Evolutionary conservation across 305 asterid species (phyloP).

Genomic region (Galium porrigens): DNA sequence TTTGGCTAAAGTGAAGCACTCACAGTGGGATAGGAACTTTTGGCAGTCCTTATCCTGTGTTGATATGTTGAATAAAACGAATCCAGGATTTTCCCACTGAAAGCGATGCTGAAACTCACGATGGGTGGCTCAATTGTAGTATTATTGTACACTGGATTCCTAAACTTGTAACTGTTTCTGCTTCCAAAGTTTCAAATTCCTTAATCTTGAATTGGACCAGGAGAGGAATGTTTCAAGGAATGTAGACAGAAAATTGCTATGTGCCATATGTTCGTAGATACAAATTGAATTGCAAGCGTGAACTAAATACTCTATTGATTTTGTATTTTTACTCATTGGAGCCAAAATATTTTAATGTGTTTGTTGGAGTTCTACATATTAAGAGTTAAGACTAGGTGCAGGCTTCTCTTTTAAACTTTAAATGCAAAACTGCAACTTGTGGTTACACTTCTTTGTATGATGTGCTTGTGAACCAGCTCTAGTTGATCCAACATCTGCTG

Average conservation of each 20-base stretch:
- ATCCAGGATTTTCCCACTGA: neutral
- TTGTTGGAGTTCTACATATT: neutral
- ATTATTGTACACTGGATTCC: neutral
- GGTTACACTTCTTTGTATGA: neutral
- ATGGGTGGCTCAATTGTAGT: neutral
- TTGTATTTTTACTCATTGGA: neutral
- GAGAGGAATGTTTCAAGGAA: neutral
- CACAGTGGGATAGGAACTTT: neutral
- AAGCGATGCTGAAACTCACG: neutral
- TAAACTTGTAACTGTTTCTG: neutral
- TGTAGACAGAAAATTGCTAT: neutral
- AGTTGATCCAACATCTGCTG: neutral
- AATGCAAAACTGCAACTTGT: neutral
- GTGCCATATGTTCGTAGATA: neutral
- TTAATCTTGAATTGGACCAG: neutral
- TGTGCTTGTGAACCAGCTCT: neutral
- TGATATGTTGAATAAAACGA: neutral
- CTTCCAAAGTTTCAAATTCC: neutral
- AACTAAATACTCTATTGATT: neutral
- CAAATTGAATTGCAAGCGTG: neutral
- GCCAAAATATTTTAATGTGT: neutral
- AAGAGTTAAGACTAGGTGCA: neutral
- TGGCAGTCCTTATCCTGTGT: neutral
- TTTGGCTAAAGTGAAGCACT: neutral
- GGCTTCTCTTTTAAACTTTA: neutral